Base-by-base conservation (phyloP, 176 grass and related monocot species). In the Hordeum marinum region DNA sequence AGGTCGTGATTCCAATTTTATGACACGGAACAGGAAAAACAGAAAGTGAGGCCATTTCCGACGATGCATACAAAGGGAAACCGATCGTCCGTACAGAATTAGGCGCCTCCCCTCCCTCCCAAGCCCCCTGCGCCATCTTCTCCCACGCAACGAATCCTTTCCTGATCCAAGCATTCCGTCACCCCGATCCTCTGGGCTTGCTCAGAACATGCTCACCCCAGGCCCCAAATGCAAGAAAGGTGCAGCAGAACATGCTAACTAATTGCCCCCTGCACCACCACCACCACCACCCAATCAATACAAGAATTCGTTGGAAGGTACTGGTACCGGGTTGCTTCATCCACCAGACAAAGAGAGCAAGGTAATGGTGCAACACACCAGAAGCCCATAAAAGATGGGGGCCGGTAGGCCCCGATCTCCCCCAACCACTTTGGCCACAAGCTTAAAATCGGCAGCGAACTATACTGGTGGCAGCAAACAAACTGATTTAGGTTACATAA, bases 281-380 rank as follows among this genome's bases (percentile, higher is more conserved):
- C 7, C 18, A 57, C 7, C 54, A 57, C 54, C 54, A 3, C 54
- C 27, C 81, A 75, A 72, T 76, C 41, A 43, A 76, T 81, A 81
- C 63, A 52, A 80, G 78, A 87, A 87, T n/a, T 34, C 39, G 48
- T 39, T 39, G 0, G 8, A 81, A 32, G 50, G 17, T 69, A 42
- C 85, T 42, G 39, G 17, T 69, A 42, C 85, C 42, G 14, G 61
- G 61, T 76, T 84, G 76, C 81, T 87, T 80, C 85, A 69, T 81
- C 76, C 45, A 77, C 77, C 77, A 76, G 69, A 88, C 76, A 41
- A 35, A 70, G 3, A 58, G 75, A 81, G 68, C 59, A 68, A 68
- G 80, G 72, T 68, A 90, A 83, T 80, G 80, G 75, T 83, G 84
- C 75, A 79, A 82, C 79, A 73, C 66, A 79, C 84, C 84, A 83